A percentile compares a stretch with the other conserved stretches of the same genome.
phyloP scores from a whole-genome alignment of 2,329 filamentous ascomycete species.

The Dryadomyces quercivorus region DNA sequence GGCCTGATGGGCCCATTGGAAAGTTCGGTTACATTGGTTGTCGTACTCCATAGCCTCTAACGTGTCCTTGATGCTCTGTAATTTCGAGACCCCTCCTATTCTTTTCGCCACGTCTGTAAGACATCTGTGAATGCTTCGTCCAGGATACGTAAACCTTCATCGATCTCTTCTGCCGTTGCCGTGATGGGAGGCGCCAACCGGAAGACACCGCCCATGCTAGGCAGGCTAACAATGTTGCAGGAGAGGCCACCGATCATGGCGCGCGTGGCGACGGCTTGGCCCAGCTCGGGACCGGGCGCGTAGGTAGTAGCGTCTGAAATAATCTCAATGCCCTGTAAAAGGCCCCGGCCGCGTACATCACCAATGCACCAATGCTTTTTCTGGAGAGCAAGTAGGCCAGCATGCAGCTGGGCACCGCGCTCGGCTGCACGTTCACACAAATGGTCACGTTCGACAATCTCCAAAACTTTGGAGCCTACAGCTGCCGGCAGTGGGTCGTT shows the following conservation, averaged over 20 bases:
- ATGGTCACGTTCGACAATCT: constrained; percentile 45
- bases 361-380: constrained; percentile 47
- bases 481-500: constrained; percentile 50
- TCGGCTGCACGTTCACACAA: constrained; percentile 32
- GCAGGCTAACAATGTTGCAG: constrained; percentile 42
- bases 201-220: constrained; percentile 43
- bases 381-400: constrained; percentile 32
- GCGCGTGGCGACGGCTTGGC: constrained; percentile 22
- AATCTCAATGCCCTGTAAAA: constrained; percentile 48
- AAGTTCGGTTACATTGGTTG: too few species aligned
- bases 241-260: constrained; percentile 35
- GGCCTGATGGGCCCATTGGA: neutral
- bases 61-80: too few species aligned
- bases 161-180: constrained; percentile 35
- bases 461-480: constrained; percentile 48
- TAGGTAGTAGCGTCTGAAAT: constrained; percentile 36
- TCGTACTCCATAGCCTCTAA: neutral
- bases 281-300: constrained; percentile 32
- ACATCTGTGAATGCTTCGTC: constrained; percentile 35
- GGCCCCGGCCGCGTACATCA: constrained; percentile 45
- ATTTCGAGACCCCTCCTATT: neutral
- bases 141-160: constrained; percentile 39
- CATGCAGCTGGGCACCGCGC: constrained; percentile 32
- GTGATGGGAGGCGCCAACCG: constrained; percentile 49
- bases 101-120: neutral